Evolutionary conservation across 768 basidiomycete species (phyloP).

Genomic region (Inosperma sp.): DNA sequence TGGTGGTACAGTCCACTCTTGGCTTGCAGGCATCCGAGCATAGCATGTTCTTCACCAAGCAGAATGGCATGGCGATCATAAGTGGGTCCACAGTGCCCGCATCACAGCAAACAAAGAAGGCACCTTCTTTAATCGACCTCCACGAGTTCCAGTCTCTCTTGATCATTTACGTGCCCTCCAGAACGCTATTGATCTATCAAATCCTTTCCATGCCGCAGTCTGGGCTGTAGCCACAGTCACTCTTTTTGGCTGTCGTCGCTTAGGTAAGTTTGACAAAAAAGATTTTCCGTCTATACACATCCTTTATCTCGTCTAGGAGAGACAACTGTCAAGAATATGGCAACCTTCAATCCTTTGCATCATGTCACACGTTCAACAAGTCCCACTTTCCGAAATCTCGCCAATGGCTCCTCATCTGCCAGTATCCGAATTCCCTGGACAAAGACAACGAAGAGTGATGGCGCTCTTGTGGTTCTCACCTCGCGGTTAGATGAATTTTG

Average conservation of each 20-base stretch:
- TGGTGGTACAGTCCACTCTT: slow-evolving; percentile 17
- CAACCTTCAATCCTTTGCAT: too few relatives aligned
- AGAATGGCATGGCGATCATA: slow-evolving; percentile 32
- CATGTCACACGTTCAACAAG: too few relatives aligned
- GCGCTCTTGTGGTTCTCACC: too few relatives aligned
- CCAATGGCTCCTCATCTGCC: too few relatives aligned
- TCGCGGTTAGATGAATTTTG: too few relatives aligned
- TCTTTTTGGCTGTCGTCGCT: slow-evolving; percentile 33
- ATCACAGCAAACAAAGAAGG: slow-evolving; percentile 20
- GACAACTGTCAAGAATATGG: slow-evolving; percentile 15
- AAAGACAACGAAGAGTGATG: too few relatives aligned
- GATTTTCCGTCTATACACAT: too few relatives aligned
- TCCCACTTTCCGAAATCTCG: too few relatives aligned
- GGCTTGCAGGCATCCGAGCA: slow-evolving; percentile 27
- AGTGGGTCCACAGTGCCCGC: slow-evolving; percentile 18
- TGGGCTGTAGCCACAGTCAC: slow-evolving; percentile 31
- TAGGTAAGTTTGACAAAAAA: too few relatives aligned
- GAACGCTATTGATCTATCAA: slow-evolving; percentile 18
- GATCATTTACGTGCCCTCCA: slow-evolving; percentile 28
- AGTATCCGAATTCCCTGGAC: too few relatives aligned
- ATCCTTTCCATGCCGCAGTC: slow-evolving; percentile 30
- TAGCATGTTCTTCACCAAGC: slow-evolving; percentile 33
- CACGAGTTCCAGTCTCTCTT: slow-evolving; percentile 31
- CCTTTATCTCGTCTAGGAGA: too few relatives aligned
- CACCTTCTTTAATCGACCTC: slow-evolving; percentile 14